Conservation (phyloP, 345 rosid genomes). For the Salix purpurea region DNA sequence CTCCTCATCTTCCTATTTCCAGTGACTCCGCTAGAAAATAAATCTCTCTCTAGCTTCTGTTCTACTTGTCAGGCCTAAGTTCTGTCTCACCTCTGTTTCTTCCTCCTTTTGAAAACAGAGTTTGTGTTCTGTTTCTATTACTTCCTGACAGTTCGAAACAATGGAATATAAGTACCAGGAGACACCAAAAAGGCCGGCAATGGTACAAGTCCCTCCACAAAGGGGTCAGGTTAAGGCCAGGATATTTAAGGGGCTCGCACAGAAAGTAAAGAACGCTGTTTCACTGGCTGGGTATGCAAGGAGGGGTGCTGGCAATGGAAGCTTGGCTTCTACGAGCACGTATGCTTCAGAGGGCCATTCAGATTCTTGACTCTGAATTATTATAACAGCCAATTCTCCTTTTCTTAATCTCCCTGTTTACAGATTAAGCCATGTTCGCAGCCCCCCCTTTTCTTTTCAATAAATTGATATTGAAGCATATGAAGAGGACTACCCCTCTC, state of each 20-base stretch:
- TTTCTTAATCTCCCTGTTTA: background rate
- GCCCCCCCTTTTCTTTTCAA: background rate
- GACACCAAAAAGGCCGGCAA: background rate
- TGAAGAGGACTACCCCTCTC: background rate
- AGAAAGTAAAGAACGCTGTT: background rate
- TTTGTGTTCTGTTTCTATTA: background rate
- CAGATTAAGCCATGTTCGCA: background rate
- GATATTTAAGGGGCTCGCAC: slow-evolving; percentile 11
- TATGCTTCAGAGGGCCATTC: background rate
- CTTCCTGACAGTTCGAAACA: background rate
- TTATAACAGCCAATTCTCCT: background rate
- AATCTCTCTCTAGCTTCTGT: background rate
- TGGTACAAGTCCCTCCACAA: slow-evolving; percentile 22
- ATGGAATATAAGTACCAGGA: slow-evolving; percentile 5
- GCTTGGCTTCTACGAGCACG: background rate
- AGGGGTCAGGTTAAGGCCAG: slow-evolving; percentile 24
- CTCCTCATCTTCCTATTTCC: background rate
- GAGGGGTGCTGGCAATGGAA: background rate
- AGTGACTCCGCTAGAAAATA: background rate
- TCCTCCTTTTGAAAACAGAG: background rate
- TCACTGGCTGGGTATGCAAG: background rate
- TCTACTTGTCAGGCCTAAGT: background rate
- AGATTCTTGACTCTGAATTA: background rate
- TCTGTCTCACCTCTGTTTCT: background rate
- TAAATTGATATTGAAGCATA: background rate